phyloP scores from a whole-genome alignment of 2,329 filamentous ascomycete species.

The Talaromyces sp. region DNA sequence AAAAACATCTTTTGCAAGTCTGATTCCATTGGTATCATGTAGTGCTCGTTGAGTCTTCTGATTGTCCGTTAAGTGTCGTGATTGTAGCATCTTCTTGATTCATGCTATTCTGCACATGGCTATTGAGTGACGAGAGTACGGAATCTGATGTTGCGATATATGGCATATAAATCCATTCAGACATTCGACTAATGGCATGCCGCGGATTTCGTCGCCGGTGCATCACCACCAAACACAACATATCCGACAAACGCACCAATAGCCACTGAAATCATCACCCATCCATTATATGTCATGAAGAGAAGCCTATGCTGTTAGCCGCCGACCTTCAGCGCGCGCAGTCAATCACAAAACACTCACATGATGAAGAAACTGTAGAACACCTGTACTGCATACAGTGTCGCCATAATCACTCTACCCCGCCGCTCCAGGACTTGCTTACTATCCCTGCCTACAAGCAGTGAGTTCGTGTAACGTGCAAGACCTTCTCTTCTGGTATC shows the following conservation, averaged over 20 bases:
- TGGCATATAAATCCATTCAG: no score
- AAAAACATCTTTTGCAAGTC: no score
- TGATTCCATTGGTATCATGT: no score
- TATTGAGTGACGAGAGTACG: no score
- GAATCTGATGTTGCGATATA: not conserved
- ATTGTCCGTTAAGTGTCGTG: no score
- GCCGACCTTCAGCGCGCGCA: not conserved
- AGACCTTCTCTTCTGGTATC: slow-evolving; percentile 16
- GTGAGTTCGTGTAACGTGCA: slow-evolving; percentile 58
- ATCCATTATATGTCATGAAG: slow-evolving; percentile 99
- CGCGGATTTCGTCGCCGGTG: slow-evolving; percentile 73
- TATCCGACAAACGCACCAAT: slow-evolving; percentile 88
- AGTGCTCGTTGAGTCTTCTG: no score
- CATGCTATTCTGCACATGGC: no score
- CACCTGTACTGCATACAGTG: slow-evolving; percentile 85
- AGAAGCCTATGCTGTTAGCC: slow-evolving; percentile 64
- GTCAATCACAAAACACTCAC: slow-evolving; percentile 56
- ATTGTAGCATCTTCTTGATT: no score
- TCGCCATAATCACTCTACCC: slow-evolving; percentile 73
- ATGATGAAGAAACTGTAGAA: slow-evolving; percentile 99
- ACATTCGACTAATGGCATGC: slow-evolving; percentile 69
- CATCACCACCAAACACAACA: slow-evolving; percentile 69
- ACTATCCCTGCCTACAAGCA: slow-evolving; percentile 68
- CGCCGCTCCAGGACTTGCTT: slow-evolving; percentile 60
- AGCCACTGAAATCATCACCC: slow-evolving; percentile 89